Percentiles rank a stretch among this genome's conserved stretches.
These are phyloP conservation scores for Rhynchosporium secalis DNA, from an alignment of 2,329 filamentous ascomycete species.

Conservation along the genomic window DNA sequence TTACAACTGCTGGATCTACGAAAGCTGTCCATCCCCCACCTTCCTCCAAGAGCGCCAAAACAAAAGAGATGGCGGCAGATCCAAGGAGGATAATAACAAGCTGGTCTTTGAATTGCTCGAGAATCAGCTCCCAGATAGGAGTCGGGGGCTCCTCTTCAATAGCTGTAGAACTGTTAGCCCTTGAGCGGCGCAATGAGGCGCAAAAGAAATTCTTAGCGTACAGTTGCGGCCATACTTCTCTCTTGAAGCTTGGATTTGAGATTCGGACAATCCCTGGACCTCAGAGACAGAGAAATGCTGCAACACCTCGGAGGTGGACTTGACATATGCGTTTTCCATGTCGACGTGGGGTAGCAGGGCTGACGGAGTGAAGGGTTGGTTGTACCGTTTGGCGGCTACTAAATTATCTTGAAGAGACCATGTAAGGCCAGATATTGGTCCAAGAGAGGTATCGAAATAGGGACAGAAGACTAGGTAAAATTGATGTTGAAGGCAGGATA, in stretches of 20 bases:
- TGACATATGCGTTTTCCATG: conserved; percentile 66
- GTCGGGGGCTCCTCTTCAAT: conserved; percentile 90
- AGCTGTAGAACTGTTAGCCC: conserved; percentile 47
- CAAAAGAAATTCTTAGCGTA: conserved; percentile 44
- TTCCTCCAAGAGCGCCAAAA: conserved; percentile 88
- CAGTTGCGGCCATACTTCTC: conserved; percentile 66
- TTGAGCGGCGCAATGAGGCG: conserved; percentile 13
- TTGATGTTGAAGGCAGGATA: conserved; percentile 1
- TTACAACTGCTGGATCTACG: conserved; percentile 90
- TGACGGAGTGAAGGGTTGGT: conserved; percentile 14
- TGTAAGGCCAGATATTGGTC: conserved; percentile 23
- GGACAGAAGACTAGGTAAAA: conserved; percentile 4
- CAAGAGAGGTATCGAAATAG: conserved; percentile 17
- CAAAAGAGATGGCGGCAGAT: conserved; percentile 90
- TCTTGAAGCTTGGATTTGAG: conserved; percentile 57
- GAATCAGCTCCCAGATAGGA: conserved; percentile 90
- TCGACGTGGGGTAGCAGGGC: conserved; percentile 20
- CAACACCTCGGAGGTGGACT: conserved; percentile 59
- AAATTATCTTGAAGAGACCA: conserved; percentile 24
- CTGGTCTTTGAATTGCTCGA: conserved; percentile 99
- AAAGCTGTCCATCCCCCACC: conserved; percentile 95
- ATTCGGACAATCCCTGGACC: conserved; percentile 55
- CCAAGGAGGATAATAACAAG: conserved; percentile 92
- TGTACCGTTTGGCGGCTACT: conserved; percentile 25
- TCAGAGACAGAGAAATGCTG: conserved; percentile 57